Evolutionary conservation across 176 grass and related monocot genomes (phyloP), one percentile per base, ranked within the genome.

Genomic region (Triticum aestivum): DNA sequence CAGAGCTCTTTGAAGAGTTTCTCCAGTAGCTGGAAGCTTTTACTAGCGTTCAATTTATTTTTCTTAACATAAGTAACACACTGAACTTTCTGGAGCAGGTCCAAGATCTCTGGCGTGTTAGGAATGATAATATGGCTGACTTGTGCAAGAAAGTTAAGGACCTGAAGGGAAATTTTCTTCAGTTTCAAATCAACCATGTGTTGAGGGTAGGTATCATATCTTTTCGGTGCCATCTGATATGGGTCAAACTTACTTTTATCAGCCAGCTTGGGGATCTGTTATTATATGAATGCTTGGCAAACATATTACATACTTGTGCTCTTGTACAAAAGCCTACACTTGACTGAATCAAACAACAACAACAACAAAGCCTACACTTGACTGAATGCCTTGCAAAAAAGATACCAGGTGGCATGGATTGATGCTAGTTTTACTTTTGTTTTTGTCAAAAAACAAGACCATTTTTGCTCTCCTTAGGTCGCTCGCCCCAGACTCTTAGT

Each of bases 151-250:
- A 71, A 61, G 92, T 38, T 12, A 89, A 91, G 82, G 59, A 78
- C 47, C 87, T 94, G 20, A 94, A 91, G 86, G 77, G 69, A 26
- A 68, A 5, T 3, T 94, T 94, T 62, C 38, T 20, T 54, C 63
- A 82, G 79, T 91, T 94, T 82, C 13, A 87, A 38, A 79, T 89
- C 30, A 80, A 45, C 29, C 92, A 89, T 89, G 92, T 94, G 65
- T 81, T 62, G 82, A 89, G 87, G 87, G 92, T 94, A 94, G 30
- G 80, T 29, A 27, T 64, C 14, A 3, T 44, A 69, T 73, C 23
- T 58, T 68, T 44, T 6, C 54, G 17, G 27, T 73, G 20, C 35
- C 44, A 26, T 90, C 20, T 62, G 8, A 52, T 42, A 13, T 74
- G 47, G 66, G n/a, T 90, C 32, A 41, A 41, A 41, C 52, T 79